Evolutionary conservation across 208 protist species (phyloP).

Genomic region (Trypanosoma platydactyli): DNA sequence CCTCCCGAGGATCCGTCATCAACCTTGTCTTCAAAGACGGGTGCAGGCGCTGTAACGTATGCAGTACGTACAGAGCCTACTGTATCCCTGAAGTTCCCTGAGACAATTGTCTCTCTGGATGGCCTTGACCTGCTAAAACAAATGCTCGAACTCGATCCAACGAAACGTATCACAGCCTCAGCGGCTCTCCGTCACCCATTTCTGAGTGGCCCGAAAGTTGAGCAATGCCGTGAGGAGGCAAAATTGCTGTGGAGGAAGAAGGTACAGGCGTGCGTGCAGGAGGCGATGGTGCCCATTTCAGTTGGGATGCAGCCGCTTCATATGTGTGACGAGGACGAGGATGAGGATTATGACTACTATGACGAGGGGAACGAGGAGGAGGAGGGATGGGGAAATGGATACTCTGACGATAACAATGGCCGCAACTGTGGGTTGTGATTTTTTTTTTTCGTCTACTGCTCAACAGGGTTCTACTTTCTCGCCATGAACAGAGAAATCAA

Average conservation of each 20-base stretch:
- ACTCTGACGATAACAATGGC: conserved; percentile 3
- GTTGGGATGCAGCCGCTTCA: conserved; percentile 33
- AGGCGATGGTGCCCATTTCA: conserved; percentile 11
- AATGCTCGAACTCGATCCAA: conserved; percentile 60
- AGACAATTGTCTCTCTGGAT: conserved; percentile 41
- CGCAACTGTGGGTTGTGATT: conserved; percentile 9
- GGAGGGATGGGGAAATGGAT: neutral
- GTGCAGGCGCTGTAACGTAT: conserved; percentile 8
- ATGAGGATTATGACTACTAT: neutral
- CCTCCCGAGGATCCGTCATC: conserved; percentile 10
- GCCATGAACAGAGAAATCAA: too few relatives aligned
- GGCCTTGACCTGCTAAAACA: conserved; percentile 69
- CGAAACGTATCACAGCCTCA: conserved; percentile 51
- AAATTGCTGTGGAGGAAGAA: conserved; percentile 47
- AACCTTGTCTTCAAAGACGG: neutral
- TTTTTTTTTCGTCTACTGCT: neutral
- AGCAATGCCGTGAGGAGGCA: conserved; percentile 40
- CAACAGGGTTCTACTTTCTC: too few relatives aligned
- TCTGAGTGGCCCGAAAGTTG: conserved; percentile 24
- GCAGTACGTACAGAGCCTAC: conserved; percentile 37
- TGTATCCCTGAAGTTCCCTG: conserved; percentile 63
- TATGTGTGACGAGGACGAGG: neutral
- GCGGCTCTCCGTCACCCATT: conserved; percentile 76
- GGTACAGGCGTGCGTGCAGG: conserved; percentile 30
- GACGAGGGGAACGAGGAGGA: neutral